These are phyloP conservation scores for Aspergillus fischeri DNA, from an alignment of 2,329 filamentous ascomycete genomes.

Conservation along the genomic window DNA sequence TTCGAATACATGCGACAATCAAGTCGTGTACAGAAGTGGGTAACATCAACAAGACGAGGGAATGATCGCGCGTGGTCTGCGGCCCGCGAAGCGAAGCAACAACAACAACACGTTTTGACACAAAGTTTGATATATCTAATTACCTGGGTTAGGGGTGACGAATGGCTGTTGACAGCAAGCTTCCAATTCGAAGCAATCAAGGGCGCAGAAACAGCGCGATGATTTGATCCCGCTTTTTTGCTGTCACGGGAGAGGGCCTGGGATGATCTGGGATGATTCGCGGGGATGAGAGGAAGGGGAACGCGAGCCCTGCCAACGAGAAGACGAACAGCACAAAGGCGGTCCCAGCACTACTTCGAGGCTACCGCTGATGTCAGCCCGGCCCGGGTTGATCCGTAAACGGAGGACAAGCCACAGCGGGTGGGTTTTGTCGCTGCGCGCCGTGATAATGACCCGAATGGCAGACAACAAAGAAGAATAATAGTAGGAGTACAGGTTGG, in stretches of 20 bases:
- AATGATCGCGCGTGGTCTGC: conserved; percentile 14
- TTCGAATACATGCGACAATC: conserved; percentile 2
- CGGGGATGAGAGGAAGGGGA: conserved; percentile 11
- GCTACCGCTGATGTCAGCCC: conserved; percentile 26
- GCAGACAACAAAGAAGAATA: not conserved
- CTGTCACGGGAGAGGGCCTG: conserved; percentile 13
- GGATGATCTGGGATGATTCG: conserved; percentile 14
- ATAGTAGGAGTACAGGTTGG: not conserved
- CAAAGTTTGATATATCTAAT: conserved; percentile 3
- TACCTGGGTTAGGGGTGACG: conserved; percentile 10
- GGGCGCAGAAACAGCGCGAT: conserved; percentile 12
- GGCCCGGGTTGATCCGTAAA: conserved; percentile 19
- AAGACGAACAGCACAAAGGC: conserved; percentile 12
- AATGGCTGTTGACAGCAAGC: conserved; percentile 3
- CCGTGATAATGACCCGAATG: not conserved
- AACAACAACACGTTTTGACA: conserved; percentile 12
- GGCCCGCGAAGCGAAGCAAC: conserved; percentile 11
- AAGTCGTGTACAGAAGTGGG: conserved; percentile 1
- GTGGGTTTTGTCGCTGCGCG: not conserved
- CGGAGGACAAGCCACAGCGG: conserved; percentile 1
- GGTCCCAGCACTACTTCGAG: conserved; percentile 9
- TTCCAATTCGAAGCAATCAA: conserved; percentile 16
- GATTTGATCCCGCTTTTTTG: conserved; percentile 10
- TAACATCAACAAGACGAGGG: not conserved
- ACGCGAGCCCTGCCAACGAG: conserved; percentile 18